Conservation (phyloP, 78 protist species). For the Dictyostelium capitatum region DNA sequence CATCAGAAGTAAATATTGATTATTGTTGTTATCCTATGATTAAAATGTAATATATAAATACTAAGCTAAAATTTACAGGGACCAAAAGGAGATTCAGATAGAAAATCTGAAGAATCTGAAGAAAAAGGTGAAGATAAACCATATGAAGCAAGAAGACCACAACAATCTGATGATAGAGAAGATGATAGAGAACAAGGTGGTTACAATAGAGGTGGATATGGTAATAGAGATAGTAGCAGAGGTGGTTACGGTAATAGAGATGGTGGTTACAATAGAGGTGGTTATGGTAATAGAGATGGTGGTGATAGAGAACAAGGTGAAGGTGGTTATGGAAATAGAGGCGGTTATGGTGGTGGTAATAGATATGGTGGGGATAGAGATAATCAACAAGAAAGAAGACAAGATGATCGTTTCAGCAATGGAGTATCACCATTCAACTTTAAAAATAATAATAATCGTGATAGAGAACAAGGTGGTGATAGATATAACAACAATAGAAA, state of each 20-base stretch:
- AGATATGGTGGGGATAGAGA: conserved; percentile 28
- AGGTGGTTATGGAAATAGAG: conserved; percentile 22
- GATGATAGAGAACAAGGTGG: conserved; percentile 46
- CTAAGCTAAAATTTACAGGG: not conserved
- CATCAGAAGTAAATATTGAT: conserved; percentile 19
- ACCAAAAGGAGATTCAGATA: conserved; percentile 26
- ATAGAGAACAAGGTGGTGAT: conserved; percentile 17
- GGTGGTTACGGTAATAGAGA: conserved; percentile 19
- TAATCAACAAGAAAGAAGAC: conserved; percentile 9
- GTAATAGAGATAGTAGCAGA: conserved; percentile 15
- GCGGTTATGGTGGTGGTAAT: not conserved
- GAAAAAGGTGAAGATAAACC: conserved; percentile 10
- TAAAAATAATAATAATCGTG: not conserved
- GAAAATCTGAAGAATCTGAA: conserved; percentile 5
- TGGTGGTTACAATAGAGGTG: conserved; percentile 31
- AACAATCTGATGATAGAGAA: not conserved
- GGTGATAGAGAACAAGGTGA: conserved; percentile 45
- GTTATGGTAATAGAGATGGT: not conserved
- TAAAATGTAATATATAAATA: too few relatives aligned
- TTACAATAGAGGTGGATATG: not conserved
- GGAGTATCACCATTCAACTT: conserved; percentile 55
- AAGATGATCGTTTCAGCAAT: conserved; percentile 40
- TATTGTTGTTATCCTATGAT: too few relatives aligned
- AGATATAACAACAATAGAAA: conserved; percentile 3
- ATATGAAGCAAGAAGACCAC: conserved; percentile 3